Conservation (phyloP, 2,329 filamentous ascomycete genomes). For the Calonectria naviculata region DNA sequence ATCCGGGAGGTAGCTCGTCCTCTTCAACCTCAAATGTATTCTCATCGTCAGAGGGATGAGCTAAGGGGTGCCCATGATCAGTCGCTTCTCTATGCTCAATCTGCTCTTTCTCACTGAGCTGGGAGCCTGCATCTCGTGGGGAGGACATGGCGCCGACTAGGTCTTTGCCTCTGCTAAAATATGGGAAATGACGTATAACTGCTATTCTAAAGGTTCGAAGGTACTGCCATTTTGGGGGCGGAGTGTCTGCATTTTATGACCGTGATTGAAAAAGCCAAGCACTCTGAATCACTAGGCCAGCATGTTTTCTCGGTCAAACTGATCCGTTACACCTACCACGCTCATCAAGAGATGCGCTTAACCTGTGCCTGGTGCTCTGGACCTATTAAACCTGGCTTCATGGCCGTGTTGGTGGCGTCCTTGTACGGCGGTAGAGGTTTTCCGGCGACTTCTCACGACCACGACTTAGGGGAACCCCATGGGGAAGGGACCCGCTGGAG, state of each 20-base stretch:
- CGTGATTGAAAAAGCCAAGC: background rate
- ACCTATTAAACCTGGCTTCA: too few relatives aligned
- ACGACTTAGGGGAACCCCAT: conserved; percentile 5
- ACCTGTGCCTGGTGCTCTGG: background rate
- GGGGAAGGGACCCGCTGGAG: conserved; percentile 16
- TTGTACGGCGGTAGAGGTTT: conserved; percentile 19
- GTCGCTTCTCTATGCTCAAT: conserved; percentile 8
- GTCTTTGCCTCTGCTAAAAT: background rate
- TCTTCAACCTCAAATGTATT: conserved; percentile 33
- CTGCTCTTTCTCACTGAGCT: conserved; percentile 21
- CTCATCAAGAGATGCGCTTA: background rate
- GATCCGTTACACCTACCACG: conserved; percentile 1
- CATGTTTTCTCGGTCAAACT: conserved; percentile 7
- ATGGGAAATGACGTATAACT: background rate
- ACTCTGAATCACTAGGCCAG: background rate
- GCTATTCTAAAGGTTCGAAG: too few relatives aligned
- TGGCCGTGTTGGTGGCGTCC: conserved; percentile 1
- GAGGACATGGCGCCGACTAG: background rate
- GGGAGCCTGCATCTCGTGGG: conserved; percentile 7
- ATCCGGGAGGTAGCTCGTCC: conserved; percentile 33
- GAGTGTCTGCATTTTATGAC: background rate
- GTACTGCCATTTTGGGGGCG: background rate
- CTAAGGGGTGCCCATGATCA: background rate
- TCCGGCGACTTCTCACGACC: conserved; percentile 1
- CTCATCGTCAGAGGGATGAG: conserved; percentile 19